These are phyloP conservation scores for Populus trichocarpa DNA, from an alignment of 441 rosid genomes.

Conservation along the genomic window DNA sequence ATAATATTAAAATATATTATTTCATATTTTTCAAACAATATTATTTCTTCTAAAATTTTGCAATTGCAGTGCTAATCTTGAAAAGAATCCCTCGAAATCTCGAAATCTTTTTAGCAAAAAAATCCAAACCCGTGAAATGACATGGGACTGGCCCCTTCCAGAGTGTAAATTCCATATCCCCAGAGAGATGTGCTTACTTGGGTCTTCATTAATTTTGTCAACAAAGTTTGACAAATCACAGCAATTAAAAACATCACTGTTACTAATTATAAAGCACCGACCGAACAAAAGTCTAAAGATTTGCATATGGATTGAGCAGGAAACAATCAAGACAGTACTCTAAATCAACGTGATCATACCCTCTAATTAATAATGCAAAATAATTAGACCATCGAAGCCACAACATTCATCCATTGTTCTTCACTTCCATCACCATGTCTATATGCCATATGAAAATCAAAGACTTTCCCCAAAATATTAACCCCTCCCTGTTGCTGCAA, in stretches of 20 bases:
- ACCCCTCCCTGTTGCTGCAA: background rate
- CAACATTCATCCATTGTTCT: background rate
- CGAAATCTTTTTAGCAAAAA: too few relatives aligned
- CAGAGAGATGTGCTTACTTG: too few relatives aligned
- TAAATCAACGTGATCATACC: background rate
- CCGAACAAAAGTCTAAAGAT: background rate
- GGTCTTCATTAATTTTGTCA: too few relatives aligned
- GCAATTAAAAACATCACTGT: background rate
- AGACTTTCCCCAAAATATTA: background rate
- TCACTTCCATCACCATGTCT: background rate
- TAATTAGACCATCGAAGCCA: background rate
- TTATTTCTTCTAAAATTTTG: too few relatives aligned
- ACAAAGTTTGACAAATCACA: too few relatives aligned
- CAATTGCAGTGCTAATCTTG: too few relatives aligned
- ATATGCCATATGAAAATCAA: background rate
- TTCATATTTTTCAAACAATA: too few relatives aligned
- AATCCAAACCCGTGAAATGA: too few relatives aligned
- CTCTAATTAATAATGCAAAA: background rate
- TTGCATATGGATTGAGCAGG: background rate
- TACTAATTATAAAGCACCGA: background rate
- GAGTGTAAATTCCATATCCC: too few relatives aligned
- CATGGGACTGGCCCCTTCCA: too few relatives aligned
- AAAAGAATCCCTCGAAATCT: too few relatives aligned
- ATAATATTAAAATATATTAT: too few relatives aligned
- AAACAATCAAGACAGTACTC: background rate